phyloP scores from a whole-genome alignment of 225 moss, liverwort and hornwort species.

The Sphagnum contortum region DNA sequence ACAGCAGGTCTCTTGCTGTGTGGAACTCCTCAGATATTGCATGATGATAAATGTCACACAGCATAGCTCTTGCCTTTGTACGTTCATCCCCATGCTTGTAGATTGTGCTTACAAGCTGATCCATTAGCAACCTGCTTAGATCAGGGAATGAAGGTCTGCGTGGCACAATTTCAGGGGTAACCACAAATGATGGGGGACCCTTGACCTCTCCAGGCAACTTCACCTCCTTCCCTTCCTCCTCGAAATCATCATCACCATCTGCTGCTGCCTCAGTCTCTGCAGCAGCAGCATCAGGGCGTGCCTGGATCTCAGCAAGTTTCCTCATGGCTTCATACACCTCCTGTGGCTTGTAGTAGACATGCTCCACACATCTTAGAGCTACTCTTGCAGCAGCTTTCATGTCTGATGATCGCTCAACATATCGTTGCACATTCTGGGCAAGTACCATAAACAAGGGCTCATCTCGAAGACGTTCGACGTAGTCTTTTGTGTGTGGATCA shows the following conservation, averaged over 20 bases:
- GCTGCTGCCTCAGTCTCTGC: conserved; percentile 24
- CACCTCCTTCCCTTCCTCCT: conserved; percentile 37
- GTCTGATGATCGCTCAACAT: conserved; percentile 77
- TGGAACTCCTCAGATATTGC: conserved; percentile 88
- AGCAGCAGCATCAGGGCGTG: conserved; percentile 28
- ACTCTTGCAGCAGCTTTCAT: conserved; percentile 74
- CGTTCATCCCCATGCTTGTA: conserved; percentile 94
- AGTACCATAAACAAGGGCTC: conserved; percentile 80
- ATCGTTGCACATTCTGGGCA: conserved; percentile 89
- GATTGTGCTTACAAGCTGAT: conserved; percentile 75
- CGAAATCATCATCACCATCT: conserved; percentile 55
- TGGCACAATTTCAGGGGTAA: conserved; percentile 58
- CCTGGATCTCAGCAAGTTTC: conserved; percentile 74
- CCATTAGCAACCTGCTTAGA: conserved; percentile 67
- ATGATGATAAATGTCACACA: conserved; percentile 95
- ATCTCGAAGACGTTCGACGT: conserved; percentile 76
- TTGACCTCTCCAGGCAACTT: conserved; percentile 57
- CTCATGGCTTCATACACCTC: conserved; percentile 98
- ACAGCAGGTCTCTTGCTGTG: conserved; percentile 65
- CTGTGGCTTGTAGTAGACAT: conserved; percentile 95
- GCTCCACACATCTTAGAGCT: conserved; percentile 78
- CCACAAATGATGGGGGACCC: conserved; percentile 69
- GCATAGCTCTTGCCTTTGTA: conserved; percentile 95
- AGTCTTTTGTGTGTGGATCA: conserved; percentile 96
- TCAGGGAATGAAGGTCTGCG: conserved; percentile 76